Evolutionary conservation across 2,329 filamentous ascomycete species (phyloP), one percentile per base, ranked within the genome.

Genomic region (Arthrinium phaeospermum): DNA sequence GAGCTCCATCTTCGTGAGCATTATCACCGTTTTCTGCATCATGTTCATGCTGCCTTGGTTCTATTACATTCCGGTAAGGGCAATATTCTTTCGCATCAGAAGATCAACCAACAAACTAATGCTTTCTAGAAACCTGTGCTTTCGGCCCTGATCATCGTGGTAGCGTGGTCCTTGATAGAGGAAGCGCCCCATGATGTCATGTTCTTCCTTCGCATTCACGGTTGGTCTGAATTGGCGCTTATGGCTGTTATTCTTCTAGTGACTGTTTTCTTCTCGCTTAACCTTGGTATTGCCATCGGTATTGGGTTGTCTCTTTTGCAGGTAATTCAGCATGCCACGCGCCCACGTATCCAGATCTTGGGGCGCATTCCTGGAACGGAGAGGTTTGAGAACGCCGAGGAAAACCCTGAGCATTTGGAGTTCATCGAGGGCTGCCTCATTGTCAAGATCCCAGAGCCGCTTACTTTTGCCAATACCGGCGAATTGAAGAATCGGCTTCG

Each of bases 401-500:
- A 92, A 0, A 89, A 93, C 71, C 89, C 92, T 0, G 91, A 92
- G 64, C 87, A 89, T 41, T 87, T 98, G 3, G 96, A 98, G 80
- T 95, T 97, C 78, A 89, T 98, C 70, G 95, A 98, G 75, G 94
- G 96, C 22, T 97, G 94, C 73, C 86, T 99, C 13, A 98, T 99
- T 73, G 94, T 98, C 78, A 98, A 98, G 86, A 98, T 99, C 71
- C 96, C 96, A 0, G 96, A 99, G 80, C 96, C 96, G 0, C 86
- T 99, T 69, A 98, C 96, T 0, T 99, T 99, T 81, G 96, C 96
- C 79, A 99, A 99, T 81, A 98, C 96, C 0, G 96, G 95, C 67
- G 94, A 96, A 76, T 86, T 99, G 64, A 97, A 97, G 82, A 92
- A 92, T 70, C 89, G 96, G 4, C 87, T 99, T 14, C 88, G 93